Percentiles rank a stretch among this genome's conserved stretches.
These are phyloP conservation scores for Clonostachys byssicola DNA, from an alignment of 2,329 filamentous ascomycete species.

Conservation along the genomic window DNA sequence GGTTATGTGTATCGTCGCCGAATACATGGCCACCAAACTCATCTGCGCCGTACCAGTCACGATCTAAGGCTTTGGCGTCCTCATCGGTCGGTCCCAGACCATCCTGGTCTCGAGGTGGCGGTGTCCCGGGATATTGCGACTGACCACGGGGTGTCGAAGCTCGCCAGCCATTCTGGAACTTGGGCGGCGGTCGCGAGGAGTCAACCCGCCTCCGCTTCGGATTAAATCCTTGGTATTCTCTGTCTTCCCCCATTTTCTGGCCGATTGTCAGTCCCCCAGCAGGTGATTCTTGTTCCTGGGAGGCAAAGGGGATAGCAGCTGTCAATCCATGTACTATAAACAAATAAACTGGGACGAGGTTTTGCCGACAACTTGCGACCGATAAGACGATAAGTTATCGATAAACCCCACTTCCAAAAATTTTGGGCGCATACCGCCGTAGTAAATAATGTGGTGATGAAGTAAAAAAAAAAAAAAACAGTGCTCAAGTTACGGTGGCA, in stretches of 20 bases:
- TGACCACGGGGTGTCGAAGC: slow-evolving; percentile 24
- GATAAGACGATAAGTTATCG: slow-evolving; percentile 21
- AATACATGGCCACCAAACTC: slow-evolving; percentile 78
- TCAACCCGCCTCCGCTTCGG: slow-evolving; percentile 32
- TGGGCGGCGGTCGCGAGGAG: slow-evolving; percentile 16
- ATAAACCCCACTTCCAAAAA: slow-evolving; percentile 32
- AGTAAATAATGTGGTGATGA: too few species aligned
- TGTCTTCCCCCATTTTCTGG: slow-evolving; percentile 24
- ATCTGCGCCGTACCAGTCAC: slow-evolving; percentile 90
- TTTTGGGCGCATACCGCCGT: slow-evolving; percentile 10
- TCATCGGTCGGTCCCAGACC: slow-evolving; percentile 61
- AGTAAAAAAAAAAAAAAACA: too few species aligned
- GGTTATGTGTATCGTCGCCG: slow-evolving; percentile 90
- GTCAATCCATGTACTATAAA: neutral
- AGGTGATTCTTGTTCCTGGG: neutral
- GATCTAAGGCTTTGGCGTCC: slow-evolving; percentile 72
- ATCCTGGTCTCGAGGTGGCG: slow-evolving; percentile 26
- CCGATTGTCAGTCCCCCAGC: neutral
- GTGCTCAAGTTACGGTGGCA: too few species aligned
- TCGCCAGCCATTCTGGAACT: slow-evolving; percentile 23
- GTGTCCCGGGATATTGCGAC: slow-evolving; percentile 35
- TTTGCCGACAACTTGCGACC: slow-evolving; percentile 4
- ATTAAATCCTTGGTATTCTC: slow-evolving; percentile 29
- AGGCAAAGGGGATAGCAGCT: neutral
- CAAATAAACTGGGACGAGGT: slow-evolving; percentile 2